Percentiles rank a stretch among this genome's conserved stretches.
Conservation (phyloP, 257 asterid species). For the Thymus quinquecostatus region DNA sequence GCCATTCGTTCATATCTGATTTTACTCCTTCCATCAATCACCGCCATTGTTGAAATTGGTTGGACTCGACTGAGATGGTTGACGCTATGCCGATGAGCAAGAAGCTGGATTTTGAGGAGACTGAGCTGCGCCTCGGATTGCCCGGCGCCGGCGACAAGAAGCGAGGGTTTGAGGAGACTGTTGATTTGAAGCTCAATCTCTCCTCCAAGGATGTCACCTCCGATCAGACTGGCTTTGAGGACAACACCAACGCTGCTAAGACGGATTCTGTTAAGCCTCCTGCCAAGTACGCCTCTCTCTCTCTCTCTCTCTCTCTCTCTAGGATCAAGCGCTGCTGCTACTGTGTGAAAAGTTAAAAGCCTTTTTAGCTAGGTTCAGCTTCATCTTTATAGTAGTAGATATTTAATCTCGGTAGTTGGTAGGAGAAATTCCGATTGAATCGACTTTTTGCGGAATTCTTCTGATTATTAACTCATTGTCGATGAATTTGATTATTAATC, state of each 20-base stretch:
- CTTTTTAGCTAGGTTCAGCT: background rate
- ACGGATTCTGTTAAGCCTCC: constrained; percentile 59
- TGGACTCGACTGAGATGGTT: constrained; percentile 29
- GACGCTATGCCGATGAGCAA: constrained; percentile 25
- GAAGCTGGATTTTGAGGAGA: constrained; percentile 36
- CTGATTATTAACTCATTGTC: background rate
- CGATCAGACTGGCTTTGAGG: constrained; percentile 29
- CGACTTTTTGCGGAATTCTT: background rate
- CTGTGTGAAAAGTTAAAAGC: background rate
- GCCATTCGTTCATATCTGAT: background rate
- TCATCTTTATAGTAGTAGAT: too few relatives aligned
- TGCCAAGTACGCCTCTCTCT: constrained; percentile 47
- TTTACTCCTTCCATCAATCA: background rate
- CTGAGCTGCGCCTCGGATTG: constrained; percentile 68
- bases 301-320: background rate
- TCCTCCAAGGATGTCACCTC: constrained; percentile 39
- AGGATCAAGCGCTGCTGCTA: background rate
- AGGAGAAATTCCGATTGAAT: background rate
- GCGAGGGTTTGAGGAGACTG: constrained; percentile 51
- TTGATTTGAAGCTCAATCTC: constrained; percentile 76
- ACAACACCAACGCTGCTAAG: constrained; percentile 15
- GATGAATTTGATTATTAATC: background rate
- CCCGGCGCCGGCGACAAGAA: constrained; percentile 56
- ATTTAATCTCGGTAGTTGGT: background rate
- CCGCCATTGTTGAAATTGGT: background rate